These are phyloP conservation scores for Cairneyella variabilis DNA, from an alignment of 495 filamentous ascomycete genomes.

Conservation along the genomic window DNA sequence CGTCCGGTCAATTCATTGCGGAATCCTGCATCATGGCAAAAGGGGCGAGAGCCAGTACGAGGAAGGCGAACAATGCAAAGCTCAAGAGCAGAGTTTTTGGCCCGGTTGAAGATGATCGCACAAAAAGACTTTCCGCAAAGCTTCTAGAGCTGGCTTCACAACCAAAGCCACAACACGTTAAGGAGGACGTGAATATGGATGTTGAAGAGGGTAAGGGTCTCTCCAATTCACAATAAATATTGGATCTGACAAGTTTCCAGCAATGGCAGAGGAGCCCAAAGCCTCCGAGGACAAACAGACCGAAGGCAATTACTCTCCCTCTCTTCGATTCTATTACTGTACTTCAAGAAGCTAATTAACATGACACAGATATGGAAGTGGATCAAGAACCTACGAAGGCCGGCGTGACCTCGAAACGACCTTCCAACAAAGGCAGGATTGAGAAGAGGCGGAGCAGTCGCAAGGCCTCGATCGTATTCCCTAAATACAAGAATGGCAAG, in stretches of 20 bases:
- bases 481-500: constrained; percentile 40
- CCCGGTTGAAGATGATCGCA: constrained; percentile 70
- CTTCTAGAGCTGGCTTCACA: constrained; percentile 69
- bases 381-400: constrained; percentile 35
- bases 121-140: constrained; percentile 74
- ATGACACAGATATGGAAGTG: constrained; percentile 40
- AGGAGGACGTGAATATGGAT: constrained; percentile 25
- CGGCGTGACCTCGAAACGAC: not conserved
- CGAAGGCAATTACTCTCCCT: constrained; percentile 11
- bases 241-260: constrained; percentile 1
- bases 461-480: constrained; percentile 41
- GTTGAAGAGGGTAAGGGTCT: constrained; percentile 34
- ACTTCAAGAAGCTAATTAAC: not conserved
- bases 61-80: constrained; percentile 72
- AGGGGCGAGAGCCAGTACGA: constrained; percentile 65
- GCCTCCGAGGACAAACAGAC: constrained; percentile 8
- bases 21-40: constrained; percentile 73
- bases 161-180: constrained; percentile 46
- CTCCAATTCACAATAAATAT: not conserved
- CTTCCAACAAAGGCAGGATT: constrained; percentile 25
- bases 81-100: constrained; percentile 76
- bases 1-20: too few relatives aligned
- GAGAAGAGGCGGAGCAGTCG: constrained; percentile 41
- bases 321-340: not conserved
- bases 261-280: constrained; percentile 1